Base-by-base conservation (phyloP, 345 rosid genomes). In the Citrus australasica region DNA sequence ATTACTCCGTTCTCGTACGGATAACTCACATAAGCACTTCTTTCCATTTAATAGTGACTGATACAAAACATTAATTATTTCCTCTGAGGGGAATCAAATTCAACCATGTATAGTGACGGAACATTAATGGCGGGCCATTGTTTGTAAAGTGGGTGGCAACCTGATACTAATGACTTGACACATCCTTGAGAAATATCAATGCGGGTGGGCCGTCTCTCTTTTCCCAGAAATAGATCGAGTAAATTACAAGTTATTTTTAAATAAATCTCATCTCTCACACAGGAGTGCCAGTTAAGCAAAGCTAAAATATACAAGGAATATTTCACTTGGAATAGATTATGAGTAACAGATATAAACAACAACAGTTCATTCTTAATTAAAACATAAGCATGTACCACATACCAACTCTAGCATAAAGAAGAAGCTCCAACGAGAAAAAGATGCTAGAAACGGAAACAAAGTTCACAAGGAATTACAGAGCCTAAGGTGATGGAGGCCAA, bases 401-500 rank as follows among this genome's bases (percentile, higher is more conserved):
- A 13, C 51, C 61, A 71, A 48, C 51, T 11, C 16, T 17, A 77
- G 79, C 27, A 75, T 55, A 62, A 32, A 74, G 24, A 25, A 66
- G 5, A 16, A 30, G 64, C 75, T 71, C n/a, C 78, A 51, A 59
- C 64, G 67, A n/a, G 7, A 27, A 79, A 74, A 46, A 79, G 4
- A 67, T 7, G 14, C 80, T 33, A 35, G 58, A 68, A 79, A 73
- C 9, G 48, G 42, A 21, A 40, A 69, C 63, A 65, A 56, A 53
- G 19, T 38, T 35, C 38, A 42, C 37, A 64, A 65, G 65, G 55
- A 65, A 33, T 37, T 68, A 70, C 53, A 53, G 27, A 77, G 62
- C n/a, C 82, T 83, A 88, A n/a, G 92, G 92, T 78, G 92, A 87
- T 27, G 81, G 85, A 71, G 89, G 90, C 92, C 93, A 91, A 69